Percentiles rank a stretch among this genome's conserved stretches.
Evolutionary conservation across 208 protist genomes (phyloP).

Genomic region (Trypanosoma scelopori): DNA sequence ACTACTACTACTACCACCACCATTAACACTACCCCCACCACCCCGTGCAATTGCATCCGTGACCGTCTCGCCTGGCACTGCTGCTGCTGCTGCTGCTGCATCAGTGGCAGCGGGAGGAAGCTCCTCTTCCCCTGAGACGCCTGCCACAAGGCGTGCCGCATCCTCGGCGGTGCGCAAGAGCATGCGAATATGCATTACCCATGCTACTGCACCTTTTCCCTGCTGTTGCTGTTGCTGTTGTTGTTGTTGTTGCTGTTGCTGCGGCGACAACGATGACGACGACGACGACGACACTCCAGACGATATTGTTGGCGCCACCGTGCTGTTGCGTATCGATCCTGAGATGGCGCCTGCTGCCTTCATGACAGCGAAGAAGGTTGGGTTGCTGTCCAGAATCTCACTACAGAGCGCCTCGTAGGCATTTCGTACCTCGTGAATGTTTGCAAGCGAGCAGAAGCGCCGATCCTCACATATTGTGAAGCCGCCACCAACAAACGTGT

Average conservation of each 20-base stretch:
- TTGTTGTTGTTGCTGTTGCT: no score
- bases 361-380: slow-evolving; percentile 17
- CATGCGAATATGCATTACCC: slow-evolving; percentile 32
- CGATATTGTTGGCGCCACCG: slow-evolving; percentile 13
- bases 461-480: slow-evolving; percentile 31
- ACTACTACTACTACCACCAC: background rate
- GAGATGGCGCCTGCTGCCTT: slow-evolving; percentile 1
- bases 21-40: background rate
- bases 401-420: slow-evolving; percentile 32
- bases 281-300: background rate
- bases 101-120: slow-evolving; percentile 32
- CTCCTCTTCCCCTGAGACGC: slow-evolving; percentile 42
- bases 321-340: slow-evolving; percentile 23
- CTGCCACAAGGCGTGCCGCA: slow-evolving; percentile 47
- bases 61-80: background rate
- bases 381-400: slow-evolving; percentile 32
- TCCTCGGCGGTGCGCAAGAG: slow-evolving; percentile 46
- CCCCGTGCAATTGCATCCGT: no score
- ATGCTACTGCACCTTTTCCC: slow-evolving; percentile 13
- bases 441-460: slow-evolving; percentile 38
- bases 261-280: no score
- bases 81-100: slow-evolving; percentile 19
- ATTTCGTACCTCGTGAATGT: slow-evolving; percentile 45
- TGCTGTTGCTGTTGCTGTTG: background rate
- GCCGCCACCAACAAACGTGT: slow-evolving; percentile 42